A percentile compares a stretch with the other conserved stretches of the same genome.
Conservation (phyloP, 768 basidiomycete genomes). For the Crassisporium funariophilum region DNA sequence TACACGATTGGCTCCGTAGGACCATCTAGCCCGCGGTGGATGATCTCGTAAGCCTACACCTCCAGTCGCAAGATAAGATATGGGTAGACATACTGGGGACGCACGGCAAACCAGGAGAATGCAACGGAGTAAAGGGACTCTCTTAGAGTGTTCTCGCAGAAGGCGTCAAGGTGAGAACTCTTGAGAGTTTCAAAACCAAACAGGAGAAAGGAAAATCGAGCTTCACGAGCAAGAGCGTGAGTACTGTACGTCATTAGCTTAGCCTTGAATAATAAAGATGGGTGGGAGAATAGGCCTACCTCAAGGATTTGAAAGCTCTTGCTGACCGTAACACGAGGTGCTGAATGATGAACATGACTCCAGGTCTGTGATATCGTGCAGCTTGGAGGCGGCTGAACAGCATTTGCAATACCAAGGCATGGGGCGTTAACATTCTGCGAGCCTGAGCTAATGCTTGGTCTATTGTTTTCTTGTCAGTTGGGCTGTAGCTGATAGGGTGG, state of each 20-base stretch:
- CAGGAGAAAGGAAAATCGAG: conserved; percentile 85
- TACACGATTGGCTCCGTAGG: conserved; percentile 91
- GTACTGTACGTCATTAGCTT: conserved; percentile 53
- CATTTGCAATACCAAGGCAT: conserved; percentile 83
- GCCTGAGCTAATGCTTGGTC: conserved; percentile 73
- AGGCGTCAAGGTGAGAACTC: conserved; percentile 82
- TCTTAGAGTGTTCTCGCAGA: conserved; percentile 76
- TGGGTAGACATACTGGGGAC: conserved; percentile 69
- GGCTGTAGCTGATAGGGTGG: conserved; percentile 83
- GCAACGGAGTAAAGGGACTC: conserved; percentile 78
- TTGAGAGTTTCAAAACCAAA: conserved; percentile 93
- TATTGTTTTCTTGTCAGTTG: conserved; percentile 84
- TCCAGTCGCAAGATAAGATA: conserved; percentile 1
- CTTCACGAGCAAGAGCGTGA: conserved; percentile 88
- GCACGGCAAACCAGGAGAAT: conserved; percentile 90
- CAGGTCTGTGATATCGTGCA: conserved; percentile 83
- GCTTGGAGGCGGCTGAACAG: conserved; percentile 92
- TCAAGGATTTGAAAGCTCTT: conserved; percentile 66
- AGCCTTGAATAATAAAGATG: background rate
- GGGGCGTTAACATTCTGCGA: conserved; percentile 77
- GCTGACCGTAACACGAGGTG: conserved; percentile 84
- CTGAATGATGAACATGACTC: conserved; percentile 84
- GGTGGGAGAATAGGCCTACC: conserved; percentile 62
- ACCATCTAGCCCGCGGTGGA: conserved; percentile 73
- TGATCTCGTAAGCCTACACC: too few relatives aligned